Conservation (phyloP, 1,284 basidiomycete genomes). For the Entoloma clypeatum region DNA sequence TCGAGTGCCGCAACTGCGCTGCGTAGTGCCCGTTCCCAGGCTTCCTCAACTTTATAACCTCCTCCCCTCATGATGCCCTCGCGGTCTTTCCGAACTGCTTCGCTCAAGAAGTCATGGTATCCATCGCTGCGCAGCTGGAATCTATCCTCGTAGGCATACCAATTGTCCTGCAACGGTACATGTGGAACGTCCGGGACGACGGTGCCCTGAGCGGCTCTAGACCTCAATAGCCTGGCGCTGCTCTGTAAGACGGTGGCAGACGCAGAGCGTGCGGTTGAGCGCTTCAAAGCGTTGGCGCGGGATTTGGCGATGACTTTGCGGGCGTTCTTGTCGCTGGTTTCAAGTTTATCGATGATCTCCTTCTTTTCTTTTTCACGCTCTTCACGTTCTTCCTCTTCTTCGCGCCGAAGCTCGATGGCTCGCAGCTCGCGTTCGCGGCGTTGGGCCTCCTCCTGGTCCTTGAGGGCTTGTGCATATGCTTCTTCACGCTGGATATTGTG, state of each 20-base stretch:
- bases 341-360: conserved; percentile 78
- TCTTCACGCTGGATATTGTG: conserved; percentile 77
- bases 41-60: conserved; percentile 78
- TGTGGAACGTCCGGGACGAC: conserved; percentile 75
- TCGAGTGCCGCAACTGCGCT: conserved; percentile 76
- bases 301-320: conserved; percentile 65
- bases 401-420: conserved; percentile 62
- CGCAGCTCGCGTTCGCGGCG: conserved; percentile 68
- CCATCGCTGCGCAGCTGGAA: conserved; percentile 46
- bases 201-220: conserved; percentile 52
- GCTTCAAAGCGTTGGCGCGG: conserved; percentile 58
- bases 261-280: conserved; percentile 50
- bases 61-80: conserved; percentile 83
- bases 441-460: conserved; percentile 74
- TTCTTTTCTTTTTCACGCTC: conserved; percentile 71
- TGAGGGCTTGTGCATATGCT: conserved; percentile 62
- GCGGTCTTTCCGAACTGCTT: conserved; percentile 69
- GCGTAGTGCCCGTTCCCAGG: conserved; percentile 83
- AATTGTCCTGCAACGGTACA: conserved; percentile 69
- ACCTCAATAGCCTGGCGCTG: conserved; percentile 50
- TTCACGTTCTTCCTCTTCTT: conserved; percentile 72
- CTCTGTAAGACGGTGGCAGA: conserved; percentile 44
- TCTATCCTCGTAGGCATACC: conserved; percentile 71
- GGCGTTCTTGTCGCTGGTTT: conserved; percentile 70
- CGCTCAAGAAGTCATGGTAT: conserved; percentile 74